These are phyloP conservation scores for Roridomyces roridus DNA, from an alignment of 768 basidiomycete genomes.

Conservation along the genomic window DNA sequence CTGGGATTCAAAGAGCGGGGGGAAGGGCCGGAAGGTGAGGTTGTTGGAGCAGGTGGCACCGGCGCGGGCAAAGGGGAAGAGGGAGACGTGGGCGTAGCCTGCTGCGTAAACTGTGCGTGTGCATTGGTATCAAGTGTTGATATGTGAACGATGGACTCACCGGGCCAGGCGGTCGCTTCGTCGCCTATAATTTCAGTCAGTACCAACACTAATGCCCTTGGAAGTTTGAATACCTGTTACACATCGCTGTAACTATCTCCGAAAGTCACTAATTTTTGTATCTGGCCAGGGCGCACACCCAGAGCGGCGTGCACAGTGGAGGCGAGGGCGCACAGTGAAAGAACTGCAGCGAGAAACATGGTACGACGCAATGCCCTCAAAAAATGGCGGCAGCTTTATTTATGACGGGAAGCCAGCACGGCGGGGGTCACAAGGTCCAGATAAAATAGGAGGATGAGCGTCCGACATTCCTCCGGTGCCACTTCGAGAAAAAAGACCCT, in stretches of 20 bases:
- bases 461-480: too few relatives aligned
- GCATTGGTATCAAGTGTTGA: background rate
- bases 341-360: too few relatives aligned
- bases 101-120: slow-evolving; percentile 51
- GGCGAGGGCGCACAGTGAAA: background rate
- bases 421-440: too few relatives aligned
- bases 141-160: background rate
- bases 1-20: slow-evolving; percentile 62
- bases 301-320: slow-evolving; percentile 7
- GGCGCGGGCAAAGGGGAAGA: slow-evolving; percentile 64
- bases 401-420: too few relatives aligned
- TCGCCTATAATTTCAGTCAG: slow-evolving; percentile 29
- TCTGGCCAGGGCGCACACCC: slow-evolving; percentile 48
- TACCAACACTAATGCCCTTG: too few relatives aligned
- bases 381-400: too few relatives aligned
- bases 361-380: too few relatives aligned
- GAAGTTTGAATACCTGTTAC: slow-evolving; percentile 21
- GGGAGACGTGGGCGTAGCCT: slow-evolving; percentile 54
- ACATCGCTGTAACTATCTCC: slow-evolving; percentile 72
- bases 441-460: too few relatives aligned
- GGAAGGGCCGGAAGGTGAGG: slow-evolving; percentile 62
- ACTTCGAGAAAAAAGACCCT: too few relatives aligned
- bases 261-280: slow-evolving; percentile 70
- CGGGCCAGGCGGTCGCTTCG: slow-evolving; percentile 62
- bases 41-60: slow-evolving; percentile 74